These are phyloP conservation scores for Bretschneidera sinensis DNA, from an alignment of 345 rosid genomes.

Conservation along the genomic window DNA sequence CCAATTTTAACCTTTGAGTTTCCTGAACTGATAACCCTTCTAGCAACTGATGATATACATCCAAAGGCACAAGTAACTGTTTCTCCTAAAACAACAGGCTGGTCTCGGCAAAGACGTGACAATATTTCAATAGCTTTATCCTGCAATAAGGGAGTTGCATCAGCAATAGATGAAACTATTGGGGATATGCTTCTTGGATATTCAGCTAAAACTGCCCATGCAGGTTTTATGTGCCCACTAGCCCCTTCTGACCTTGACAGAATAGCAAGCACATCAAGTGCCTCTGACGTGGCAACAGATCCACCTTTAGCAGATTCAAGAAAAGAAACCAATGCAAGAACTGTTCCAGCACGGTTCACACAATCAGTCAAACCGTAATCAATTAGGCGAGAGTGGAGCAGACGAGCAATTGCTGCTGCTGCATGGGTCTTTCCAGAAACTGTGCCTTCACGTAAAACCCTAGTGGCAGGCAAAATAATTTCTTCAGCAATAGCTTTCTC, in stretches of 20 bases:
- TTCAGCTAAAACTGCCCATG: constrained; percentile 93
- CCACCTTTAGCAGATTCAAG: constrained; percentile 70
- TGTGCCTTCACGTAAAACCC: constrained; percentile 88
- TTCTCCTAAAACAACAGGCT: constrained; percentile 75
- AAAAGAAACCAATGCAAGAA: constrained; percentile 89
- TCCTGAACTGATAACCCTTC: constrained; percentile 64
- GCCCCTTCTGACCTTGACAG: constrained; percentile 66
- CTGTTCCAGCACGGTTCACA: constrained; percentile 89
- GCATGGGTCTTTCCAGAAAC: constrained; percentile 89
- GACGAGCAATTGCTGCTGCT: constrained; percentile 93
- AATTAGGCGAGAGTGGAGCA: constrained; percentile 64
- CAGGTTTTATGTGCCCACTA: constrained; percentile 61
- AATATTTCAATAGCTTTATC: constrained; percentile 93
- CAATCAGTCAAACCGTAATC: constrained; percentile 71
- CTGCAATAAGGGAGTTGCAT: constrained; percentile 70
- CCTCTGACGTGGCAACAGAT: constrained; percentile 72
- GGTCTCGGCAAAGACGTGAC: constrained; percentile 85
- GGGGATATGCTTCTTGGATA: constrained; percentile 73
- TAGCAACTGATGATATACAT: constrained; percentile 64
- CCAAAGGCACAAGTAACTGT: constrained; percentile 56
- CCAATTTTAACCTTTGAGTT: constrained; percentile 81
- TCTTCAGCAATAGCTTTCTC: constrained; percentile 72
- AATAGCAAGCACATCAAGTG: constrained; percentile 88
- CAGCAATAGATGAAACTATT: constrained; percentile 73
- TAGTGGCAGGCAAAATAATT: constrained; percentile 86